Conservation (phyloP, 2,329 filamentous ascomycete genomes). For the Fusarium penzigii region DNA sequence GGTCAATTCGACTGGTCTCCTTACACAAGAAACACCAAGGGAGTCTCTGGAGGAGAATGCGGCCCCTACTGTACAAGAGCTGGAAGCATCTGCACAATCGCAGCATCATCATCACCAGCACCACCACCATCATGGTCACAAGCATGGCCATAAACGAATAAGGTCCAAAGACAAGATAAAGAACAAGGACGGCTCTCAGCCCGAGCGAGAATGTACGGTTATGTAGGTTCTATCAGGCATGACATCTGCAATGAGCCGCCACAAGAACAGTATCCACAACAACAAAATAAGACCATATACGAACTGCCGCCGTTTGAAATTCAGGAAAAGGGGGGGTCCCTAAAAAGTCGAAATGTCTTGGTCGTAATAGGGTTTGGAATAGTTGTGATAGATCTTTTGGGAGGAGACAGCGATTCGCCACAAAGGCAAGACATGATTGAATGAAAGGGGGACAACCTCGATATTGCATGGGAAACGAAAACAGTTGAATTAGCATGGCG, state of each 20-base stretch:
- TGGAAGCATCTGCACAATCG: slow-evolving; percentile 13
- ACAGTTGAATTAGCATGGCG: slow-evolving; percentile 22
- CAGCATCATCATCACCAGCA: slow-evolving; percentile 12
- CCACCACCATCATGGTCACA: slow-evolving; percentile 28
- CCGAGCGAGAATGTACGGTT: slow-evolving; percentile 50
- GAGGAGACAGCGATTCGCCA: not conserved
- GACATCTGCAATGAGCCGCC: not conserved
- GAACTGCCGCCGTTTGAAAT: not conserved
- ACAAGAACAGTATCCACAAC: not conserved
- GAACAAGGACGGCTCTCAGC: slow-evolving; percentile 38
- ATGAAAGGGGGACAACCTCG: not conserved
- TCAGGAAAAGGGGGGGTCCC: not conserved
- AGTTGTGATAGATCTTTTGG: too few relatives aligned
- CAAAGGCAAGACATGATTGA: not conserved
- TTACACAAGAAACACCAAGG: slow-evolving; percentile 25
- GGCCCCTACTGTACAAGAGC: slow-evolving; percentile 8
- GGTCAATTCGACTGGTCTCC: slow-evolving; percentile 27
- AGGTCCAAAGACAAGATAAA: slow-evolving; percentile 43
- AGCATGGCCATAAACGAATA: slow-evolving; percentile 37
- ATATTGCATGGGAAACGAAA: not conserved
- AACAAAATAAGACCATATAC: slow-evolving; percentile 1
- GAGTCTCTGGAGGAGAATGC: slow-evolving; percentile 16
- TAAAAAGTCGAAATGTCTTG: not conserved
- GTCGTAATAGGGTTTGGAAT: not conserved
- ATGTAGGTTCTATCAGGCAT: slow-evolving; percentile 38